phyloP scores from a whole-genome alignment of 208 protist genomes.

The Crithidia expoeki region DNA sequence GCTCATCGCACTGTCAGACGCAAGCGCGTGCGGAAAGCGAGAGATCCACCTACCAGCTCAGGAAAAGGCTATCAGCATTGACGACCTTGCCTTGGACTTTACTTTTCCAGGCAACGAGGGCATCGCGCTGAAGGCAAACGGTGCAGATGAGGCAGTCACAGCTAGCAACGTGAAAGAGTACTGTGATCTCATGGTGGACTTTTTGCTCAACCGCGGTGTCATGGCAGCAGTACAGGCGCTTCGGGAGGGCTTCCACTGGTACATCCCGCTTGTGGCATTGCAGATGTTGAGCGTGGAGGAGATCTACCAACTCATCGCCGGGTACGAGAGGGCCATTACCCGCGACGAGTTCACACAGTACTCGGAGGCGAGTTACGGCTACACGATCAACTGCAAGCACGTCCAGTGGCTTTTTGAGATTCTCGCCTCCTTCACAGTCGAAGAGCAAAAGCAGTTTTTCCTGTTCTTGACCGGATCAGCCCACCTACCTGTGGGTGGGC shows the following conservation, averaged over 20 bases:
- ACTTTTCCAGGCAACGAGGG: constrained; percentile 71
- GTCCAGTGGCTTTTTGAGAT: constrained; percentile 90
- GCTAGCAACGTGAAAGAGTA: constrained; percentile 67
- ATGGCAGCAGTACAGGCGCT: constrained; percentile 51
- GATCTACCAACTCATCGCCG: constrained; percentile 62
- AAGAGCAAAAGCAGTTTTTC: constrained; percentile 85
- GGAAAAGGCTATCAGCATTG: constrained; percentile 40
- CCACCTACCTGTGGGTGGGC: constrained; percentile 83
- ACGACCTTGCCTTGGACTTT: constrained; percentile 78
- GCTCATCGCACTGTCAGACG: constrained; percentile 53
- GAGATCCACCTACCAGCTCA: constrained; percentile 41
- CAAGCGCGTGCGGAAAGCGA: constrained; percentile 11
- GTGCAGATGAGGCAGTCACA: constrained; percentile 52
- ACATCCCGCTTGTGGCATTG: constrained; percentile 69
- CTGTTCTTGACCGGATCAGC: constrained; percentile 90
- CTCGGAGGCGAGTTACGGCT: constrained; percentile 87
- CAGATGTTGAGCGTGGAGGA: constrained; percentile 74
- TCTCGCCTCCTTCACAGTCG: constrained; percentile 64
- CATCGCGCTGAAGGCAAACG: constrained; percentile 55
- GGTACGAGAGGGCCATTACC: constrained; percentile 55
- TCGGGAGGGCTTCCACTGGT: constrained; percentile 73
- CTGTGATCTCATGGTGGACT: constrained; percentile 65
- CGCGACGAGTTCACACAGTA: constrained; percentile 73
- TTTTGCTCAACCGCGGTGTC: constrained; percentile 73
- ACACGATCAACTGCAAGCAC: constrained; percentile 73